Percentiles rank a stretch among this genome's conserved stretches.
Evolutionary conservation across 139 green algal genomes (phyloP).

Genomic region (Micromonas pusilla): DNA sequence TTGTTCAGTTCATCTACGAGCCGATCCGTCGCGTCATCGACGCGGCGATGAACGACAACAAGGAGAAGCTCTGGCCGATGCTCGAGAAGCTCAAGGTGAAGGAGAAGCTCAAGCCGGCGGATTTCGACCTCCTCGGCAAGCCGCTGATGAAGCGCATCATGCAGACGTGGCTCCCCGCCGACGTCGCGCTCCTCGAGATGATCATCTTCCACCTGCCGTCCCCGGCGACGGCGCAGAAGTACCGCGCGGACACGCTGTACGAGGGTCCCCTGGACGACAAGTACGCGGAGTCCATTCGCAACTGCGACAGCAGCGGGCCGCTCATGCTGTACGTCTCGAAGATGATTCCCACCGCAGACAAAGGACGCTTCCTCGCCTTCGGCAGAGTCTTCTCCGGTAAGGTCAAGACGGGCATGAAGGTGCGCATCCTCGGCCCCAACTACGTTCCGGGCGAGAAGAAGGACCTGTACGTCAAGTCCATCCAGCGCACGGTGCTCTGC

Average conservation of each 20-base stretch:
- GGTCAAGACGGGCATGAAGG: constrained; percentile 85
- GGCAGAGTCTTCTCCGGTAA: constrained; percentile 93
- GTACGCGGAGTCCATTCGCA: constrained; percentile 87
- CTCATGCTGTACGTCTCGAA: constrained; percentile 99
- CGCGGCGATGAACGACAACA: constrained; percentile 90
- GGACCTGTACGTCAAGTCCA: constrained; percentile 96
- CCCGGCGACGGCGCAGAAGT: constrained; percentile 77
- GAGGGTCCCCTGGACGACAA: constrained; percentile 92
- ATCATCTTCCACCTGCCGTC: constrained; percentile 85
- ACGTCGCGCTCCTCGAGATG: constrained; percentile 95
- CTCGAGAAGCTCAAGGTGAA: constrained; percentile 79
- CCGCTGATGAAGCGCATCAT: constrained; percentile 73
- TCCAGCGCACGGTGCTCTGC: constrained; percentile 99
- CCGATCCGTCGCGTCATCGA: constrained; percentile 89
- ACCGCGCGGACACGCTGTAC: constrained; percentile 95
- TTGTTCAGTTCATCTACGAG: constrained; percentile 97
- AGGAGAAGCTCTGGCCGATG: constrained; percentile 92
- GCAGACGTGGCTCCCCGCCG: constrained; percentile 88
- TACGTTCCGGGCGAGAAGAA: constrained; percentile 97
- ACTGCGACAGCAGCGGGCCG: constrained; percentile 88
- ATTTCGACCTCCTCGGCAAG: constrained; percentile 93
- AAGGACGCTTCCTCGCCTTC: constrained; percentile 98
- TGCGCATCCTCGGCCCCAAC: constrained; percentile 99
- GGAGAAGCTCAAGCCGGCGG: constrained; percentile 74
- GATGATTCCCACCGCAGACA: constrained; percentile 97